Base-by-base conservation (phyloP, 2,329 filamentous ascomycete genomes). In the Corinectria fuckeliana region DNA sequence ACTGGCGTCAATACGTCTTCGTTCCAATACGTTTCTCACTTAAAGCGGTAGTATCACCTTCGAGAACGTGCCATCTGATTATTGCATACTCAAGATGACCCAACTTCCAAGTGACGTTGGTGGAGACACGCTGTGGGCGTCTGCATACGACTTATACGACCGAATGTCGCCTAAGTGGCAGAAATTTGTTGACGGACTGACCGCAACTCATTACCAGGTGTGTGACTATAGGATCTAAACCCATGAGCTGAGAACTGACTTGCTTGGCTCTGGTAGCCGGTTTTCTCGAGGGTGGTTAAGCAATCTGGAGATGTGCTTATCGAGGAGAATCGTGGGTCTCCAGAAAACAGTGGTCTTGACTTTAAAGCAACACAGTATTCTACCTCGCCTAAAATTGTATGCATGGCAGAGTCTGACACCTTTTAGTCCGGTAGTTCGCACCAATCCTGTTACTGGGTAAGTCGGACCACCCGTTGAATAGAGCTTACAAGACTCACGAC, bases 381-480 rank as follows among this genome's bases (percentile, higher is more conserved):
- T n/a, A n/a, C n/a, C n/a, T n/a, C n/a, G n/a, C n/a, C n/a, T n/a
- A n/a, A n/a, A n/a, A n/a, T n/a, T n/a, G n/a, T n/a, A n/a, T n/a
- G n/a, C n/a, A n/a, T n/a, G n/a, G n/a, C n/a, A n/a, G n/a, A n/a
- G n/a, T n/a, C n/a, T n/a, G n/a, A n/a, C n/a, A n/a, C n/a, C n/a
- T n/a, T n/a, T n/a, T n/a, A 55, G 53, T 32, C 58, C 58, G 8
- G 61, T 63, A 2, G 49, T 63, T n/a, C 61, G 58, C 2, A 61
- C 61, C 3, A 63, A 63, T 32, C 61, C 61, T 5, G 53, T 63
- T 2, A 63, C 61, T 2, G 61, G n/a, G n/a, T n/a, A n/a, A n/a
- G n/a, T n/a, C n/a, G n/a, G n/a, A n/a, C n/a, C n/a, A n/a, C n/a
- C n/a, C n/a, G n/a, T n/a, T n/a, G n/a, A n/a, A n/a, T n/a, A n/a